Percentiles rank a stretch among this genome's conserved stretches.
phyloP scores from a whole-genome alignment of 176 grass and related monocot genomes.

The Triticum monococcum region DNA sequence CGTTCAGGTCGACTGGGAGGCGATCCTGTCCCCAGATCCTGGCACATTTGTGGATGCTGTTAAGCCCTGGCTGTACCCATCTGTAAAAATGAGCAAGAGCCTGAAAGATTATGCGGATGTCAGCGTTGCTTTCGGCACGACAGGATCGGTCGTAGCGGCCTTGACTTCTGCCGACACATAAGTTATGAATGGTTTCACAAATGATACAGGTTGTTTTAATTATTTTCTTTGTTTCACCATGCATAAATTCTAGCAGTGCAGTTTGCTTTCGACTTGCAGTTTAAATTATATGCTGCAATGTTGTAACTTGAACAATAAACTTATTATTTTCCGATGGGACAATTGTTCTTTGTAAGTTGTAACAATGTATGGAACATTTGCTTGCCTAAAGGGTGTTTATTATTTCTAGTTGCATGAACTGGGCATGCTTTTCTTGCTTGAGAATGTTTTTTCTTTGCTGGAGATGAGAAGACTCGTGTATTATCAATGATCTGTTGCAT shows the following conservation, averaged over 20 bases:
- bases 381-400: neutral
- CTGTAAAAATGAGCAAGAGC: conserved; percentile 59
- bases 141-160: conserved; percentile 74
- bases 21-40: conserved; percentile 64
- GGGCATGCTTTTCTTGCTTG: neutral
- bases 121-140: conserved; percentile 61
- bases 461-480: neutral
- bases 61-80: conserved; percentile 83
- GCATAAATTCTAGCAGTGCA: neutral
- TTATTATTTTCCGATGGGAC: neutral
- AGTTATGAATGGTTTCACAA: neutral
- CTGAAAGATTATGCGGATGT: conserved; percentile 81
- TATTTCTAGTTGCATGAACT: neutral
- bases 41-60: conserved; percentile 45
- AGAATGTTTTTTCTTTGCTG: neutral
- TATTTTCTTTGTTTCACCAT: conserved; percentile 17
- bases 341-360: conserved; percentile 21
- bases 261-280: neutral
- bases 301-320: conserved; percentile 31
- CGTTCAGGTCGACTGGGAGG: conserved; percentile 96
- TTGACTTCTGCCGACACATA: conserved; percentile 62
- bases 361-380: neutral
- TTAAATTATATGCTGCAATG: conserved; percentile 11
- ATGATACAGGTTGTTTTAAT: conserved; percentile 19
- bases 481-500: neutral